Evolutionary conservation across 163 green algal species (phyloP).

Genomic region (Coccomyxa subellipsoidea): DNA sequence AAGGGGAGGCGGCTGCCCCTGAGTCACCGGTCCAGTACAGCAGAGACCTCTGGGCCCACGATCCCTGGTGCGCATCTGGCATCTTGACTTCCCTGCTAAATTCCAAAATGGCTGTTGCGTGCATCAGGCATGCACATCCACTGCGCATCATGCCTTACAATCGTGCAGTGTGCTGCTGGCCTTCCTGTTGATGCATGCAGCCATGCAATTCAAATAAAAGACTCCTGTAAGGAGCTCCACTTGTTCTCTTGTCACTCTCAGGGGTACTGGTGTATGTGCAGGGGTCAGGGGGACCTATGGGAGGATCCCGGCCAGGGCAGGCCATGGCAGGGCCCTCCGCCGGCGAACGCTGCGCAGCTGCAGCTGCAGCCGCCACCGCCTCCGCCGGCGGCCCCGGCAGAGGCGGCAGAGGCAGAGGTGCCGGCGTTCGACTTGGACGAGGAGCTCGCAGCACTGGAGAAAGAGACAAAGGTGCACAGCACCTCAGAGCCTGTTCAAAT

Average conservation of each 20-base stretch:
- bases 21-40: background rate
- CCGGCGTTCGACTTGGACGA: constrained; percentile 20
- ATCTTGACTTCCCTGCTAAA: too few relatives aligned
- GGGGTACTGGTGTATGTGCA: background rate
- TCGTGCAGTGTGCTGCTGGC: too few relatives aligned
- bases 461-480: constrained; percentile 12
- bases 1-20: background rate
- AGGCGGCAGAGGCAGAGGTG: background rate
- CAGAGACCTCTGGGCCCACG: background rate
- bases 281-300: background rate
- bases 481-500: background rate
- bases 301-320: background rate
- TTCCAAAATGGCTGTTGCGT: too few relatives aligned
- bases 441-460: constrained; percentile 18
- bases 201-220: too few relatives aligned
- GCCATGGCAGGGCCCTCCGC: background rate
- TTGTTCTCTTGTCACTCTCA: too few relatives aligned
- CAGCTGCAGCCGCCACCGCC: background rate
- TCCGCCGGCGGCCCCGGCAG: background rate
- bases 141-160: too few relatives aligned
- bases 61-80: background rate
- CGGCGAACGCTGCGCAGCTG: background rate
- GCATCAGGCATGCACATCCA: too few relatives aligned
- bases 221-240: too few relatives aligned
- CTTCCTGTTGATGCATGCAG: too few relatives aligned